These are phyloP conservation scores for Aspergillus eucalypticola DNA, from an alignment of 2,329 filamentous ascomycete species.

Conservation along the genomic window DNA sequence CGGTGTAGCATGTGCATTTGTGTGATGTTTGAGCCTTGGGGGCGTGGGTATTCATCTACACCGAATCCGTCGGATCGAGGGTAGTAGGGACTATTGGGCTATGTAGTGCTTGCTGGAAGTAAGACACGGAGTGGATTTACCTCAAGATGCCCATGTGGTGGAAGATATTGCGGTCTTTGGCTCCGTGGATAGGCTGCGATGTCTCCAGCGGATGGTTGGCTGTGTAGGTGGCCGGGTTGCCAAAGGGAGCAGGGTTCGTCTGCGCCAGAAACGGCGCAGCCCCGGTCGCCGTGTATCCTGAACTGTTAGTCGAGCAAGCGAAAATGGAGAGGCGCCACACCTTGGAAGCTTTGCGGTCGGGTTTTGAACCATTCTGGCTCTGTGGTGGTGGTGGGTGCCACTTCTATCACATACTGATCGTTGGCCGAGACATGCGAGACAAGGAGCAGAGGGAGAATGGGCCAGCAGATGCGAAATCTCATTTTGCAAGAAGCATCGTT, in stretches of 20 bases:
- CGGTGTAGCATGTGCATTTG: slow-evolving; percentile 73
- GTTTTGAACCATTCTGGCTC: slow-evolving; percentile 1
- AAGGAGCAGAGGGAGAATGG: neutral
- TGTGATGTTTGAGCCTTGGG: slow-evolving; percentile 65
- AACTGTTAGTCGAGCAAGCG: neutral
- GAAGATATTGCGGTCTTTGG: slow-evolving; percentile 65
- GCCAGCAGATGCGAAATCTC: neutral
- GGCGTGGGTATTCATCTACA: slow-evolving; percentile 69
- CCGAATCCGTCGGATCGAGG: slow-evolving; percentile 67
- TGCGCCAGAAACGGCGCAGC: slow-evolving; percentile 69
- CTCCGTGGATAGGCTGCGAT: slow-evolving; percentile 64
- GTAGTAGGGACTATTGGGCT: slow-evolving; percentile 60
- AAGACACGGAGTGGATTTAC: slow-evolving; percentile 8
- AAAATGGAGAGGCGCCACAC: neutral
- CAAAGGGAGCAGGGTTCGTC: slow-evolving; percentile 66
- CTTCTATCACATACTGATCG: neutral
- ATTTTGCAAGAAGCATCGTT: neutral
- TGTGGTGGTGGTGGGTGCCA: slow-evolving; percentile 1
- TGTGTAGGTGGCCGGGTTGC: slow-evolving; percentile 59
- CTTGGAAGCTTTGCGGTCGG: neutral
- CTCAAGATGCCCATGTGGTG: slow-evolving; percentile 67
- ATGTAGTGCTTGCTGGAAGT: neutral
- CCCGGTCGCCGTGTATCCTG: slow-evolving; percentile 56
- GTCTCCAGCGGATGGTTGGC: slow-evolving; percentile 72
- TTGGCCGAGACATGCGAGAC: neutral